Evolutionary conservation across 2,329 filamentous ascomycete genomes (phyloP).

Genomic region (Xylaria sp.): DNA sequence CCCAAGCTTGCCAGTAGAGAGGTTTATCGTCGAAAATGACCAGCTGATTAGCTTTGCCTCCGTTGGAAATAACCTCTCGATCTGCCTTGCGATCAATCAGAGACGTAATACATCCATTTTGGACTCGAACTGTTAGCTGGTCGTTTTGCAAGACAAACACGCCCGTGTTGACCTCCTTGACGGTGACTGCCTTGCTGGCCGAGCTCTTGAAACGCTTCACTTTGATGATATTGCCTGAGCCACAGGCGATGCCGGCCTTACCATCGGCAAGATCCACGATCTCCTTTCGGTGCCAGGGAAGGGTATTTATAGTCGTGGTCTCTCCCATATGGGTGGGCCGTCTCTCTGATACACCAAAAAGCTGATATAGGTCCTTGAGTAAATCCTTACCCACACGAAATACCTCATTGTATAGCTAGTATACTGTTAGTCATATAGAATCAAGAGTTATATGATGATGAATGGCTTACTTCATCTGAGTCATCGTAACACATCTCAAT

Average conservation of each 20-base stretch:
- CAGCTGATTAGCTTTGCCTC: conserved; percentile 83
- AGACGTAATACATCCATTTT: conserved; percentile 80
- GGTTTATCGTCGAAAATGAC: conserved; percentile 98
- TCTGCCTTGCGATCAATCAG: conserved; percentile 75
- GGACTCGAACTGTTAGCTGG: conserved; percentile 74
- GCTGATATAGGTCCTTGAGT: conserved; percentile 70
- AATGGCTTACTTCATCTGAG: conserved; percentile 70
- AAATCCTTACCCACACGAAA: conserved; percentile 78
- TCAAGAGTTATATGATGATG: background rate
- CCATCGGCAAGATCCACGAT: conserved; percentile 67
- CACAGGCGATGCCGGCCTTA: conserved; percentile 61
- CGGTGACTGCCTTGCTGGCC: conserved; percentile 54
- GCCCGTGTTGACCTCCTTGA: conserved; percentile 59
- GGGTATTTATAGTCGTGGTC: conserved; percentile 76
- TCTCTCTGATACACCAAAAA: conserved; percentile 65
- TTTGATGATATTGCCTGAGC: conserved; percentile 58
- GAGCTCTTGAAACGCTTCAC: conserved; percentile 53
- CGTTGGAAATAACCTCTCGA: conserved; percentile 77
- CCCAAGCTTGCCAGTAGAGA: conserved; percentile 97
- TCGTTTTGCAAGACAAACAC: conserved; percentile 82
- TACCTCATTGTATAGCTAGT: conserved; percentile 77
- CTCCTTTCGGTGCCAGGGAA: conserved; percentile 83
- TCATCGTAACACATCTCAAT: conserved; percentile 99
- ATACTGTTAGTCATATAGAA: conserved; percentile 7
- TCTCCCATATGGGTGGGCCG: conserved; percentile 49